Base-by-base conservation (phyloP, 208 protist genomes). In the Endotrypanum monterogeii region DNA sequence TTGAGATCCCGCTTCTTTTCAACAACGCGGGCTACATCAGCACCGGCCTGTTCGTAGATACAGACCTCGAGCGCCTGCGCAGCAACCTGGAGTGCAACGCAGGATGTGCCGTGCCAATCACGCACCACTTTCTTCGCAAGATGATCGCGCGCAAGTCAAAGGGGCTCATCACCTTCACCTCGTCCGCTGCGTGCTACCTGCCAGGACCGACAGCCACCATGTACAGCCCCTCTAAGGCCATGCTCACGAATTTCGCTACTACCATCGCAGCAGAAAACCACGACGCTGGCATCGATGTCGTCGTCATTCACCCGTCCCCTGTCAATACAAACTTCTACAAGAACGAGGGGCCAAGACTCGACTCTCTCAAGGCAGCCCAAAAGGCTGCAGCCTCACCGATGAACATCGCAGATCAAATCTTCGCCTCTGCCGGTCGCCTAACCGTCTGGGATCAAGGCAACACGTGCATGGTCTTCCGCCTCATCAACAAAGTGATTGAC, bases 11-110 rank as follows among this genome's bases (percentile, higher is more conserved):
- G 56, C 79, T 97, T 3, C 63, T 96, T 68, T 97, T 98, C 61
- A 99, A 99, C 85, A 99, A 98, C 75, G 97, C 98, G 7, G 97
- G 97, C 57, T 98, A 98, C 83, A 94, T 97, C 67, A 82, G 86
- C 76, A 93, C 97, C 41, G 93, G 94, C 56, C 91, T 98, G 57
- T 96, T 98, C 74, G 85, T 92, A 2, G 92, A 98, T 68, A 92
- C 97, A 20, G 75, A 84, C 44, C 74, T 92, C 35, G 90, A 93
- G 68, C 77, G 84, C 4, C 82, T 97, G 37, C 92, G 96, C 46
- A 78, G 81, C 71, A 93, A 98, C 62, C 78, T 99, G 48, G 87
- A 97, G 63, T 91, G 98, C 79, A 99, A 99, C 78, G 88, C 97
- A 48, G 86, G 86, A 61, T 89, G 92, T 67, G 76, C 82, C 11